These are phyloP conservation scores for Ophiostoma ips DNA, from an alignment of 2,329 filamentous ascomycete species.

Conservation along the genomic window DNA sequence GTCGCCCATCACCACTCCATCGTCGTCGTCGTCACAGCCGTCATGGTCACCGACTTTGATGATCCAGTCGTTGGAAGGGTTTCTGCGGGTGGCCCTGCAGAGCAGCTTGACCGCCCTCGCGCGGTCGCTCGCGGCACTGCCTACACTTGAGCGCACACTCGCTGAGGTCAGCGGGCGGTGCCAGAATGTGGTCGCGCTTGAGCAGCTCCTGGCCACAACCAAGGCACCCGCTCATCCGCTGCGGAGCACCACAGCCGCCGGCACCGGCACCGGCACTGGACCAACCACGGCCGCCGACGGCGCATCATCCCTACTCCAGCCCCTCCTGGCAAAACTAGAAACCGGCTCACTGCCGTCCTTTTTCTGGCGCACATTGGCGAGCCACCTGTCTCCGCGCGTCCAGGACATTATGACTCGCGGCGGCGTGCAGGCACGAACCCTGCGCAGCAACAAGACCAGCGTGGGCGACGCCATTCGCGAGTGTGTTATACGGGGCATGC, in stretches of 20 bases:
- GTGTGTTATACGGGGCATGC: slow-evolving; percentile 64
- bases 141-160: slow-evolving; percentile 68
- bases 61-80: slow-evolving; percentile 63
- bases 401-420: slow-evolving; percentile 74
- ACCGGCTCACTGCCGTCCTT: slow-evolving; percentile 77
- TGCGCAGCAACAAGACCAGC: slow-evolving; percentile 59
- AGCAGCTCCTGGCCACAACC: slow-evolving; percentile 57
- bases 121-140: slow-evolving; percentile 64
- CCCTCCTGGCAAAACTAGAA: slow-evolving; percentile 65
- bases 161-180: slow-evolving; percentile 71
- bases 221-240: slow-evolving; percentile 38
- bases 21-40: slow-evolving; percentile 20
- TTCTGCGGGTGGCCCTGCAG: slow-evolving; percentile 68
- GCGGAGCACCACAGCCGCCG: slow-evolving; percentile 50
- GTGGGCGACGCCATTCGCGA: slow-evolving; percentile 68
- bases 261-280: no score
- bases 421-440: slow-evolving; percentile 68
- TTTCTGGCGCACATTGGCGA: slow-evolving; percentile 85
- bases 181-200: slow-evolving; percentile 81
- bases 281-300: slow-evolving; percentile 19
- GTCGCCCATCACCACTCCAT: slow-evolving; percentile 52
- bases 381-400: slow-evolving; percentile 59
- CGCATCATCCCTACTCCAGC: slow-evolving; percentile 48
- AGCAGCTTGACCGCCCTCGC: slow-evolving; percentile 62
- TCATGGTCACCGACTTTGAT: slow-evolving; percentile 56